Percentiles rank a stretch among this genome's conserved stretches.
These are phyloP conservation scores for Aspergillus udagawae DNA, from an alignment of 2,329 filamentous ascomycete genomes.

Conservation along the genomic window DNA sequence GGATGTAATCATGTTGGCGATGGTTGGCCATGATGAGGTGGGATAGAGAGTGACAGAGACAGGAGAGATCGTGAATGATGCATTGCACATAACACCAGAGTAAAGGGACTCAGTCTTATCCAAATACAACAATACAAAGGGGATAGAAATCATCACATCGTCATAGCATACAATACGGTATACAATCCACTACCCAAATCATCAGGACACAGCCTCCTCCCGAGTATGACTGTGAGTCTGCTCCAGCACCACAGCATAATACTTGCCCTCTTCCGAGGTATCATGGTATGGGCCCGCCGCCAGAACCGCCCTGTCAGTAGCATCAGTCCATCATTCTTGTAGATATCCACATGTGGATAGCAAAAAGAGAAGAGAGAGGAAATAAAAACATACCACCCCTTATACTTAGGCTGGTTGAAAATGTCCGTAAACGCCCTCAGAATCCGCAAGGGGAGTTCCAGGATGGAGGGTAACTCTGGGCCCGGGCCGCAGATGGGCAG, in stretches of 20 bases:
- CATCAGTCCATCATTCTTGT: neutral
- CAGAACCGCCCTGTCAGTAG: constrained; percentile 26
- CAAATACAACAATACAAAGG: neutral
- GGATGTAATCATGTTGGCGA: neutral
- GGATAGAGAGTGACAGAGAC: too few species aligned
- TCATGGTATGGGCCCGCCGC: constrained; percentile 34
- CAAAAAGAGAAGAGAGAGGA: too few species aligned
- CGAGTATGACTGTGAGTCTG: constrained; percentile 12
- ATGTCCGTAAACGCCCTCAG: constrained; percentile 37
- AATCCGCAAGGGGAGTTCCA: constrained; percentile 32
- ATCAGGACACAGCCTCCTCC: neutral
- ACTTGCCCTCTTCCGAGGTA: constrained; percentile 34
- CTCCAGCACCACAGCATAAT: constrained; percentile 35
- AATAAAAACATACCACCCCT: constrained; percentile 36
- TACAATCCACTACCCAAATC: neutral
- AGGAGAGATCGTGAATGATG: neutral
- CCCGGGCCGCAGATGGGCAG: constrained; percentile 32
- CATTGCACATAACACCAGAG: neutral
- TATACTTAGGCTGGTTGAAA: constrained; percentile 36
- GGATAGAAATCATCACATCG: neutral
- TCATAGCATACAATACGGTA: neutral
- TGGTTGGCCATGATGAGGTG: neutral
- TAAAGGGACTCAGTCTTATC: neutral
- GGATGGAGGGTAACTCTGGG: constrained; percentile 30
- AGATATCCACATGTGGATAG: neutral